These are phyloP conservation scores for Aspergillus indologenus DNA, from an alignment of 495 filamentous ascomycete genomes.

Conservation along the genomic window DNA sequence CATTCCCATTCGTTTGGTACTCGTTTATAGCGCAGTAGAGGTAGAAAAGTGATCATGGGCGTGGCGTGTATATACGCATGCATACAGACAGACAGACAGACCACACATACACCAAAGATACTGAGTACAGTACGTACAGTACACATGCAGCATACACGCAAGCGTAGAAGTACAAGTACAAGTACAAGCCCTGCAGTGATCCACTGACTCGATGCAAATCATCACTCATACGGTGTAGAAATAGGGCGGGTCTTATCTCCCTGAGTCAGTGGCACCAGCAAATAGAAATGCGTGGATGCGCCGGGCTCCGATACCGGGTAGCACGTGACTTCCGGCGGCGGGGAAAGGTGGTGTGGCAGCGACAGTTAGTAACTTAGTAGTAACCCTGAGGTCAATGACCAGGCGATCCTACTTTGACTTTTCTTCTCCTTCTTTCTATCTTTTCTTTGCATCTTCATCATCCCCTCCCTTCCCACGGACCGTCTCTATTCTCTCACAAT, in stretches of 20 bases:
- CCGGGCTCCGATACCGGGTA: conserved; percentile 18
- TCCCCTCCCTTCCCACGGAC: neutral
- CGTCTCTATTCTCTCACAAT: conserved; percentile 24
- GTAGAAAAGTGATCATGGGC: neutral
- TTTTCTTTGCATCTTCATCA: conserved; percentile 3
- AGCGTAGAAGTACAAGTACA: too few relatives aligned
- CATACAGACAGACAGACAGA: neutral
- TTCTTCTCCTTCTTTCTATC: conserved; percentile 11
- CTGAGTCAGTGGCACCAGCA: neutral
- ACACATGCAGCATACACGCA: too few relatives aligned
- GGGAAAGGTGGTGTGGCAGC: conserved; percentile 7
- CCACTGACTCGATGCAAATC: neutral
- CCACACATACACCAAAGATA: neutral
- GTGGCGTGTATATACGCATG: conserved; percentile 5
- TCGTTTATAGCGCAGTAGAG: neutral
- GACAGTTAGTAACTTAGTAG: conserved; percentile 3
- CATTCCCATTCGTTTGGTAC: neutral
- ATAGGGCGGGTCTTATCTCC: neutral
- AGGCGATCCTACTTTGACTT: neutral
- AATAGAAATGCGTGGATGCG: neutral
- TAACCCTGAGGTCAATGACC: neutral
- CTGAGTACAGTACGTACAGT: too few relatives aligned
- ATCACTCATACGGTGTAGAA: neutral
- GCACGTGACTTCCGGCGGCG: conserved; percentile 22
- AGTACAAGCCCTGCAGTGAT: too few relatives aligned